Evolutionary conservation across 768 basidiomycete genomes (phyloP).

Genomic region (Baorangia bicolor): DNA sequence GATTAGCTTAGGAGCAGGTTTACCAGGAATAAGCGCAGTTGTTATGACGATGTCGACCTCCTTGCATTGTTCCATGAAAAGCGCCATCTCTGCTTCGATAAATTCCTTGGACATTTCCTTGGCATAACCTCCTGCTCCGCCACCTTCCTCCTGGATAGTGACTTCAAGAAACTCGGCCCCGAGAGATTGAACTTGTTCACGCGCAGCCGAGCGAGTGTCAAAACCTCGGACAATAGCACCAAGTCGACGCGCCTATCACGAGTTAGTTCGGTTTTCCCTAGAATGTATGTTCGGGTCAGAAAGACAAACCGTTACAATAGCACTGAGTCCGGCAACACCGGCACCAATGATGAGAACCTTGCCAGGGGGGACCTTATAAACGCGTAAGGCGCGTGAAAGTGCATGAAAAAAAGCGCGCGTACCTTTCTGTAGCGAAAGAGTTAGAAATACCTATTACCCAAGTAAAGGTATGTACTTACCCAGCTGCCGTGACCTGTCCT

Average conservation of each 20-base stretch:
- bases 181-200: slow-evolving; percentile 87
- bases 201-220: slow-evolving; percentile 80
- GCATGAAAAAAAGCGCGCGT: not conserved
- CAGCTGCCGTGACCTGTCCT: slow-evolving; percentile 89
- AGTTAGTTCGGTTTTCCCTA: not conserved
- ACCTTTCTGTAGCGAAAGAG: slow-evolving; percentile 41
- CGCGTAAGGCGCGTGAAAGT: slow-evolving; percentile 18
- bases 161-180: slow-evolving; percentile 92
- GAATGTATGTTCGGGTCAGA: not conserved
- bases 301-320: slow-evolving; percentile 70
- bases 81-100: slow-evolving; percentile 82
- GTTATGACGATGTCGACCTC: slow-evolving; percentile 90
- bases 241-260: slow-evolving; percentile 67
- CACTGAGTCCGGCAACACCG: slow-evolving; percentile 86
- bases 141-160: slow-evolving; percentile 73
- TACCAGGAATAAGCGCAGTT: slow-evolving; percentile 84
- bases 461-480: slow-evolving; percentile 47
- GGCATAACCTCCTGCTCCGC: slow-evolving; percentile 81
- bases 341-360: slow-evolving; percentile 88
- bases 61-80: slow-evolving; percentile 85
- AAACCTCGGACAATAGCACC: slow-evolving; percentile 90
- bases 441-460: slow-evolving; percentile 5
- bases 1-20: slow-evolving; percentile 83
- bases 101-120: slow-evolving; percentile 92
- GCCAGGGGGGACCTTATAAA: slow-evolving; percentile 71